A percentile compares a stretch with the other conserved stretches of the same genome.
Conservation (phyloP, 2,329 filamentous ascomycete species). For the Beauveria bassiana region DNA sequence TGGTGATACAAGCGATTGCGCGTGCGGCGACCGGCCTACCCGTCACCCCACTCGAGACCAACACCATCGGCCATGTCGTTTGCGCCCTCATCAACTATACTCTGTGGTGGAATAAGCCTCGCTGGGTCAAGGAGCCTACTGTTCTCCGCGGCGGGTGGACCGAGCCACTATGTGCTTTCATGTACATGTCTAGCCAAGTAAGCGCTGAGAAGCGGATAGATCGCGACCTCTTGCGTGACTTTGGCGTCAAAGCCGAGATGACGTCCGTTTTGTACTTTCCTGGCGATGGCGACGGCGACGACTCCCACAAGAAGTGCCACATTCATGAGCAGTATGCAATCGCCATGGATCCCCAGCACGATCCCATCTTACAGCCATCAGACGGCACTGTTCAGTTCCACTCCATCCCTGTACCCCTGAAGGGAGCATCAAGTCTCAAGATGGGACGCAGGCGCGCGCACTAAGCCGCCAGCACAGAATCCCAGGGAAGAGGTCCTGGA, state of each 20-base stretch:
- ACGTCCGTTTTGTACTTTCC: neutral
- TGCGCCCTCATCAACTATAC: slow-evolving; percentile 26
- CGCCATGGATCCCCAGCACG: too few species aligned
- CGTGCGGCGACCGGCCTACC: slow-evolving; percentile 24
- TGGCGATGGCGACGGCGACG: neutral
- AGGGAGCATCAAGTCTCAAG: too few species aligned
- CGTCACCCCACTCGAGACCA: slow-evolving; percentile 27
- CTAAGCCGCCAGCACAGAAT: neutral
- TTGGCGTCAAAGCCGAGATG: slow-evolving; percentile 11
- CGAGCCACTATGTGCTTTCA: slow-evolving; percentile 6
- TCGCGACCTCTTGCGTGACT: slow-evolving; percentile 10
- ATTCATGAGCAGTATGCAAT: neutral
- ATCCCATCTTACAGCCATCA: neutral
- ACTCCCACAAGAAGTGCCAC: neutral
- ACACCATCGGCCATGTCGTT: slow-evolving; percentile 26
- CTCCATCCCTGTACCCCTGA: neutral
- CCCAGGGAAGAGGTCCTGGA: neutral
- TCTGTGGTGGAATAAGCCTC: slow-evolving; percentile 18
- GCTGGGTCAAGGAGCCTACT: slow-evolving; percentile 10
- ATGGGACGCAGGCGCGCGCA: too few species aligned
- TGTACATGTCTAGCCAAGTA: slow-evolving; percentile 12
- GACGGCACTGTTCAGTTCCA: neutral
- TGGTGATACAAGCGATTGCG: slow-evolving; percentile 26
- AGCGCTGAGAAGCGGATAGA: slow-evolving; percentile 7
- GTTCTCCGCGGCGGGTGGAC: slow-evolving; percentile 11